These are phyloP conservation scores for Selaginella moellendorffii DNA, from an alignment of 75 land plant species.

Conservation along the genomic window DNA sequence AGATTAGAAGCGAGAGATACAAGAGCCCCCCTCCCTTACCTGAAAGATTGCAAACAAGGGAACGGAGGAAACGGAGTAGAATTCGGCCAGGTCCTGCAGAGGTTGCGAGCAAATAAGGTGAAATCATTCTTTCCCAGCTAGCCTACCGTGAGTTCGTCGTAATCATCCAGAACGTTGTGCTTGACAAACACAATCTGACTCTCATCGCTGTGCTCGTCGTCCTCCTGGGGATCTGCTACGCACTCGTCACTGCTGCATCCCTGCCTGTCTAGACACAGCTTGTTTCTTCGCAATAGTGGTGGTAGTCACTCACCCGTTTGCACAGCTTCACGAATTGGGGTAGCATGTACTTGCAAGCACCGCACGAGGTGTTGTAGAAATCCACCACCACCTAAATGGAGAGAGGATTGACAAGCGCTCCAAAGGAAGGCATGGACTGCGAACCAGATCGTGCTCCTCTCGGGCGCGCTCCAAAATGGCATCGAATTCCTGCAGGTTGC, in stretches of 20 bases:
- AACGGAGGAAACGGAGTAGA: slow-evolving; percentile 16
- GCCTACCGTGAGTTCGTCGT: slow-evolving; percentile 27
- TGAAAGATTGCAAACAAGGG: slow-evolving; percentile 19
- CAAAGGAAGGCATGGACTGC: background rate
- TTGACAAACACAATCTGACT: slow-evolving; percentile 13
- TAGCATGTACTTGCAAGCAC: slow-evolving; percentile 25
- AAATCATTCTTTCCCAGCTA: background rate
- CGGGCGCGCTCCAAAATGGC: slow-evolving; percentile 14
- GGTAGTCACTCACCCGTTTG: slow-evolving; percentile 16
- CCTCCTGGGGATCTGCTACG: background rate
- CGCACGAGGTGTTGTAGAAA: slow-evolving; percentile 25
- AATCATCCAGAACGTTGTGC: slow-evolving; percentile 26
- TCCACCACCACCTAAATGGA: slow-evolving; percentile 29
- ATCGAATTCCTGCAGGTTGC: slow-evolving; percentile 17
- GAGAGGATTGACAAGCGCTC: background rate
- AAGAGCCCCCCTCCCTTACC: slow-evolving; percentile 7
- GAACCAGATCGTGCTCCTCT: slow-evolving; percentile 13
- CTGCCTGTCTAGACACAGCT: background rate
- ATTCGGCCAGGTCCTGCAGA: slow-evolving; percentile 19
- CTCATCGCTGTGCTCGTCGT: background rate
- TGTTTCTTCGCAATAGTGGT: too few species aligned
- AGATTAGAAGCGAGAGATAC: background rate
- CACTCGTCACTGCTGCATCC: background rate
- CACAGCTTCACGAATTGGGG: slow-evolving; percentile 23
- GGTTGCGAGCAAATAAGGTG: background rate